These are phyloP conservation scores for Artemisia annua DNA, from an alignment of 129 eudicot species.

Conservation along the genomic window DNA sequence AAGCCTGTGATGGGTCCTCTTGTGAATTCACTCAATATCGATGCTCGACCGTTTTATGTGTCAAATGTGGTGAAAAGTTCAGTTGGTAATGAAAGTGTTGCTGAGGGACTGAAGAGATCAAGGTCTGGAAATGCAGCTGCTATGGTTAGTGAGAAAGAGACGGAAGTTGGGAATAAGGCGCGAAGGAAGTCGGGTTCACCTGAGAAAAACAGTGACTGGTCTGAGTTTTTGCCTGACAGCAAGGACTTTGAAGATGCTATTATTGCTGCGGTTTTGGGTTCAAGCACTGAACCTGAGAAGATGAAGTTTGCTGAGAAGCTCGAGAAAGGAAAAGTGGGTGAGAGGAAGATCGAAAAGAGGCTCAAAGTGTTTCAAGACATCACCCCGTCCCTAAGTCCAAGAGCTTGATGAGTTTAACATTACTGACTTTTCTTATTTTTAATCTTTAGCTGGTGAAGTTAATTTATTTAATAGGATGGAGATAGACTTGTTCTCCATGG, in stretches of 20 bases:
- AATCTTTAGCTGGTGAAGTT: neutral
- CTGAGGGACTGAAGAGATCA: constrained; percentile 76
- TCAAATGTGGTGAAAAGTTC: constrained; percentile 34
- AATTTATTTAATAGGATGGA: constrained; percentile 47
- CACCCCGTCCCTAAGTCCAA: constrained; percentile 76
- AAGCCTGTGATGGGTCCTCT: constrained; percentile 20
- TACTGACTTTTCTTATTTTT: constrained; percentile 27
- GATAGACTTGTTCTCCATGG: constrained; percentile 94
- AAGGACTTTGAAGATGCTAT: constrained; percentile 92
- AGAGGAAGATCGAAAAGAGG: constrained; percentile 67
- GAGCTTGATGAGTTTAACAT: constrained; percentile 40
- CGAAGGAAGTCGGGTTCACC: constrained; percentile 52
- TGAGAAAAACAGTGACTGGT: constrained; percentile 39
- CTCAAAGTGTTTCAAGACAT: constrained; percentile 91
- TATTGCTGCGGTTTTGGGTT: constrained; percentile 70
- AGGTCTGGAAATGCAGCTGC: constrained; percentile 59
- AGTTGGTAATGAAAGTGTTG: constrained; percentile 24
- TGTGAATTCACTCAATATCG: constrained; percentile 60
- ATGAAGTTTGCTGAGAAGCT: constrained; percentile 30
- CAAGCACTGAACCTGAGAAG: constrained; percentile 31
- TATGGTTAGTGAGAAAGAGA: constrained; percentile 19
- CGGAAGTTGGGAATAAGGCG: constrained; percentile 50
- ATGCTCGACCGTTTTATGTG: constrained; percentile 75
- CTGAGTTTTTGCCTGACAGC: constrained; percentile 62
- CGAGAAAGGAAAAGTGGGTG: constrained; percentile 29